These are phyloP conservation scores for Hymenoscyphus linearis DNA, from an alignment of 2,329 filamentous ascomycete genomes.

Conservation along the genomic window DNA sequence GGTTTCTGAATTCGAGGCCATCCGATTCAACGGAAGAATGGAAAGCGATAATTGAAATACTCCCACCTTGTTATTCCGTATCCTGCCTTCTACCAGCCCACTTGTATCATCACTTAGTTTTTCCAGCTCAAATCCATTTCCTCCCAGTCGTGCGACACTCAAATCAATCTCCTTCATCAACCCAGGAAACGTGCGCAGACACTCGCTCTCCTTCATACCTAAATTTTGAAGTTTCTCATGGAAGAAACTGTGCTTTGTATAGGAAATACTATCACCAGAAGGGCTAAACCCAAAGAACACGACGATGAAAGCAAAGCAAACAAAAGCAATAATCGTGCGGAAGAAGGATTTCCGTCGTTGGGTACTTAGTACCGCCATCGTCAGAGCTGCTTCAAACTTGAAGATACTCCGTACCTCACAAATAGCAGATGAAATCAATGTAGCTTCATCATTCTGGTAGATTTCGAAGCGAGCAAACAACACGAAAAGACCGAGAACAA, in stretches of 20 bases:
- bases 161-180: conserved; percentile 43
- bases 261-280: not conserved
- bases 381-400: not conserved
- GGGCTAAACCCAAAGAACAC: not conserved
- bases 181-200: conserved; percentile 40
- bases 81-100: conserved; percentile 39
- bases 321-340: not conserved
- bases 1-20: not conserved
- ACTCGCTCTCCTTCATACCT: conserved; percentile 39
- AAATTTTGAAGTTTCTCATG: conserved; percentile 4
- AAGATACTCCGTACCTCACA: not conserved
- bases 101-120: conserved; percentile 32
- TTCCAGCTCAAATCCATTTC: conserved; percentile 36
- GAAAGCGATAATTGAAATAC: not conserved
- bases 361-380: not conserved
- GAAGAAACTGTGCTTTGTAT: not conserved
- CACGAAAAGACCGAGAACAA: not conserved
- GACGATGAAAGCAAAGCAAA: not conserved
- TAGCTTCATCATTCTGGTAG: not conserved
- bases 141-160: conserved; percentile 35
- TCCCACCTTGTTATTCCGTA: conserved; percentile 38
- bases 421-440: not conserved
- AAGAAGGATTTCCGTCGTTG: not conserved
- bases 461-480: not conserved
- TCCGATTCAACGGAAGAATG: not conserved